These are phyloP conservation scores for Phanerodontia chrysosporium DNA, from an alignment of 768 basidiomycete species.

Conservation along the genomic window DNA sequence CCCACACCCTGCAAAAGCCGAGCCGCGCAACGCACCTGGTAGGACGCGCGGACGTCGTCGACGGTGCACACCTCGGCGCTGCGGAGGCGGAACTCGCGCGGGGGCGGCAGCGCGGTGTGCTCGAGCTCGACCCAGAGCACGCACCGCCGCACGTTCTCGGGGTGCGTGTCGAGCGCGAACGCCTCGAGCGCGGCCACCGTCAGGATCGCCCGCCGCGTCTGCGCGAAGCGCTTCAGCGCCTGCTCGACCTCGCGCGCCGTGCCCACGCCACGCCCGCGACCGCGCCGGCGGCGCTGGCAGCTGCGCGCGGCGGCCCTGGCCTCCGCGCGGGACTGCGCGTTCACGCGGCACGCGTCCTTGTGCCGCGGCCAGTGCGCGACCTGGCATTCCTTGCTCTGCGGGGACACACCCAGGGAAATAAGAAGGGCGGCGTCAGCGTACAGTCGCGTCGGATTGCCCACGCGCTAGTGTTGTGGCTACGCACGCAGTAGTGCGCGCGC, in stretches of 20 bases:
- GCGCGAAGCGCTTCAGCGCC: constrained; percentile 7
- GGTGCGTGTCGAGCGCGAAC: constrained; percentile 3
- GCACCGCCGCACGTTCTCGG: neutral
- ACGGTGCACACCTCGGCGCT: neutral
- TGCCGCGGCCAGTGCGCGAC: constrained; percentile 11
- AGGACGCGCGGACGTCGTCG: neutral
- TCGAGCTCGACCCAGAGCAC: neutral
- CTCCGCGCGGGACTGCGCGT: neutral
- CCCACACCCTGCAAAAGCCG: no score
- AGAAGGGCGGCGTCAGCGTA: neutral
- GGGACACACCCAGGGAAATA: no score
- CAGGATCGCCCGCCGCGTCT: constrained; percentile 15
- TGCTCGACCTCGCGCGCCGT: neutral
- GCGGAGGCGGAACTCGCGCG: neutral
- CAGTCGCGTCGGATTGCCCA: neutral
- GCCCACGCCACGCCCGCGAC: neutral
- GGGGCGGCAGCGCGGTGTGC: neutral
- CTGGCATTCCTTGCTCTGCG: constrained; percentile 17
- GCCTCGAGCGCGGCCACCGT: constrained; percentile 13
- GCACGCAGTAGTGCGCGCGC: neutral
- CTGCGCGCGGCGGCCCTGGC: neutral
- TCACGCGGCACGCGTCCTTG: constrained; percentile 14
- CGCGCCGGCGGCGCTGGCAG: no score
- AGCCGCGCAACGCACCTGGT: neutral
- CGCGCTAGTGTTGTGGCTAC: neutral